Evolutionary conservation across 805 yeast genomes (phyloP).

Genomic region (Candida taoyuanica): DNA sequence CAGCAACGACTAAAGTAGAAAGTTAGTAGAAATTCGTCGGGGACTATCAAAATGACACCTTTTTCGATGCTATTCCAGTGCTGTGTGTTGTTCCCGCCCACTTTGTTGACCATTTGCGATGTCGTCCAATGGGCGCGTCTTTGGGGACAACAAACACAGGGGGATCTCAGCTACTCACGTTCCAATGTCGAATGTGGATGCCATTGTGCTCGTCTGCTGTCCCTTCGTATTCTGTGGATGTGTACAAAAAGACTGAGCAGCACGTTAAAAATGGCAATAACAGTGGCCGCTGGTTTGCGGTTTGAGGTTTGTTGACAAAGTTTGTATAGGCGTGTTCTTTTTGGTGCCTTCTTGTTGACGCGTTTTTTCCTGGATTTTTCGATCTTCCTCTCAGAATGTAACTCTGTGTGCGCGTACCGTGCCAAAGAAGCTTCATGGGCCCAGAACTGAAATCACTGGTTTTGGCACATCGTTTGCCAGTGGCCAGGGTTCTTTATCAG

Average conservation of each 20-base stretch:
- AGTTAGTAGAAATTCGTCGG: conserved; percentile 26
- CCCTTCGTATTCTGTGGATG: neutral
- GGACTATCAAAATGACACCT: neutral
- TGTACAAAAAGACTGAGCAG: neutral
- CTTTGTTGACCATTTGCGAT: neutral
- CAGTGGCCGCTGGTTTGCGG: neutral
- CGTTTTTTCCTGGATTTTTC: conserved; percentile 14
- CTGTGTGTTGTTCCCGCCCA: neutral
- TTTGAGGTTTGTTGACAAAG: neutral
- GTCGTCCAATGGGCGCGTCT: conserved; percentile 4
- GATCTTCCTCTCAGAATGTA: conserved; percentile 13
- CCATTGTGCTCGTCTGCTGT: conserved; percentile 23
- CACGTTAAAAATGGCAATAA: neutral
- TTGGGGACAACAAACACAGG: conserved; percentile 1
- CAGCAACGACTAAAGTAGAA: conserved; percentile 55
- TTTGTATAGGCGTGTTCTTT: conserved; percentile 4
- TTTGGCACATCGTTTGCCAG: neutral
- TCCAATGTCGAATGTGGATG: conserved; percentile 46
- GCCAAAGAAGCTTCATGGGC: neutral
- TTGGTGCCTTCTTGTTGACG: conserved; percentile 10
- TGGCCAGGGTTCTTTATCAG: too few species aligned
- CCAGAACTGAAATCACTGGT: neutral
- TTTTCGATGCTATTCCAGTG: neutral
- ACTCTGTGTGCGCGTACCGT: conserved; percentile 20
- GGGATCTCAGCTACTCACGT: conserved; percentile 36